A percentile compares a stretch with the other conserved stretches of the same genome.
These are phyloP conservation scores for Raffaelea albimanens DNA, from an alignment of 2,329 filamentous ascomycete genomes.

Conservation along the genomic window DNA sequence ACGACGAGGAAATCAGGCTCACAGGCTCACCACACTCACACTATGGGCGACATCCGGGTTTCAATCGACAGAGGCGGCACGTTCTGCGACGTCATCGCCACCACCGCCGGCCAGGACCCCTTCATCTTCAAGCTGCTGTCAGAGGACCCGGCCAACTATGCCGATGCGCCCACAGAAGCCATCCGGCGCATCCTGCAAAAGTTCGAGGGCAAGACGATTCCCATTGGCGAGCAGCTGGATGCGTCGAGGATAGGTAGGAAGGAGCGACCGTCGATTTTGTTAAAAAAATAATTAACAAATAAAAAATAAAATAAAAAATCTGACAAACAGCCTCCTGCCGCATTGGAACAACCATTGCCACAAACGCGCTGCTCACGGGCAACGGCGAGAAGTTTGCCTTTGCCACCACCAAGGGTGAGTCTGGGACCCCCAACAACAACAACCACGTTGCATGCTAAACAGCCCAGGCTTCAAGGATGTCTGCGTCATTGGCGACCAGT, in stretches of 20 bases:
- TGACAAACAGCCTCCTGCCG: slow-evolving; percentile 44
- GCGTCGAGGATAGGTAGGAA: slow-evolving; percentile 69
- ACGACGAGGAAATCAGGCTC: no score
- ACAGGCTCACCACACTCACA: no score
- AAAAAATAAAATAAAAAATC: neutral
- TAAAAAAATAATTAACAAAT: no score
- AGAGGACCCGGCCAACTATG: slow-evolving; percentile 78
- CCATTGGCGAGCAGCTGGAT: slow-evolving; percentile 68
- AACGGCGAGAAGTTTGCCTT: slow-evolving; percentile 88
- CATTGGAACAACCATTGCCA: slow-evolving; percentile 93
- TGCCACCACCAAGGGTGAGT: slow-evolving; percentile 58
- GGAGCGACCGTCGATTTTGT: no score
- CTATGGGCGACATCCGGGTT: slow-evolving; percentile 29
- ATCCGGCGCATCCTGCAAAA: slow-evolving; percentile 76
- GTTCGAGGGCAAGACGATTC: slow-evolving; percentile 65
- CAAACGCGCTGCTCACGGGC: slow-evolving; percentile 80
- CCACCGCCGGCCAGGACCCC: slow-evolving; percentile 41
- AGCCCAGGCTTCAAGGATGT: slow-evolving; percentile 69
- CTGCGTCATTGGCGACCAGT: slow-evolving; percentile 83
- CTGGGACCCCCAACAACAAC: no score
- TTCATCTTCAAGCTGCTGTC: slow-evolving; percentile 46
- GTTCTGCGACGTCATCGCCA: slow-evolving; percentile 89
- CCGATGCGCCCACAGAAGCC: slow-evolving; percentile 81
- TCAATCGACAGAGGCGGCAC: slow-evolving; percentile 75
- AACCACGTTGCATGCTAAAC: neutral